phyloP scores from a whole-genome alignment of 495 filamentous ascomycete species.

The Daldinia grandis region DNA sequence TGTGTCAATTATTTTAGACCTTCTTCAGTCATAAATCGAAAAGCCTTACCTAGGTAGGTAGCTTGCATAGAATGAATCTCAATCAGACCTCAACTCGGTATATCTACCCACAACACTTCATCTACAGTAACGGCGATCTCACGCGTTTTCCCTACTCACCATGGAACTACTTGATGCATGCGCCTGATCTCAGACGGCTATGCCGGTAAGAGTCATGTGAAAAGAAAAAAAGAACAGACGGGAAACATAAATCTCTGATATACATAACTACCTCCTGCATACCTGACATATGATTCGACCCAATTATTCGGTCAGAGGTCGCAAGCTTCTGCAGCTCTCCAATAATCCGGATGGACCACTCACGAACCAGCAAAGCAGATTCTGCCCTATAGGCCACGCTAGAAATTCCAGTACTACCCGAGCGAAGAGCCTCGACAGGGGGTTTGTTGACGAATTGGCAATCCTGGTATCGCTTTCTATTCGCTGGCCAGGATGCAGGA shows the following conservation, averaged over 20 bases:
- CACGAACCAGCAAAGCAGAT: not conserved
- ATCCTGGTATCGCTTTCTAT: conserved; percentile 19
- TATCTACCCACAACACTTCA: too few species aligned
- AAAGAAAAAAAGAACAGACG: not conserved
- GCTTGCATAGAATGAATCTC: too few species aligned
- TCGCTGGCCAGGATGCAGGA: conserved; percentile 11
- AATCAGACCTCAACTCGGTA: too few species aligned
- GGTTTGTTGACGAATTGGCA: conserved; percentile 11
- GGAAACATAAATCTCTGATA: conserved; percentile 5
- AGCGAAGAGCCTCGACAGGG: conserved; percentile 32
- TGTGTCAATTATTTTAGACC: not conserved
- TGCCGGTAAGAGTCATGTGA: conserved; percentile 31
- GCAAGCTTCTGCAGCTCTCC: not conserved
- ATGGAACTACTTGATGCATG: conserved; percentile 4
- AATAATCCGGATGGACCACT: conserved; percentile 6
- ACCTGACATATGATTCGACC: conserved; percentile 26
- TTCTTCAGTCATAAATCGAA: not conserved
- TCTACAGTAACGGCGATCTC: not conserved
- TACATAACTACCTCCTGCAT: too few species aligned
- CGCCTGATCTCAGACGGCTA: conserved; percentile 29
- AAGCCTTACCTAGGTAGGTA: not conserved
- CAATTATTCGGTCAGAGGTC: conserved; percentile 20
- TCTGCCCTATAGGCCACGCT: conserved; percentile 31
- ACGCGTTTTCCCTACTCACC: not conserved
- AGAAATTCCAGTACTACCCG: conserved; percentile 16